Conservation (phyloP, 1,284 basidiomycete genomes). For the Leccinum fuscescens region DNA sequence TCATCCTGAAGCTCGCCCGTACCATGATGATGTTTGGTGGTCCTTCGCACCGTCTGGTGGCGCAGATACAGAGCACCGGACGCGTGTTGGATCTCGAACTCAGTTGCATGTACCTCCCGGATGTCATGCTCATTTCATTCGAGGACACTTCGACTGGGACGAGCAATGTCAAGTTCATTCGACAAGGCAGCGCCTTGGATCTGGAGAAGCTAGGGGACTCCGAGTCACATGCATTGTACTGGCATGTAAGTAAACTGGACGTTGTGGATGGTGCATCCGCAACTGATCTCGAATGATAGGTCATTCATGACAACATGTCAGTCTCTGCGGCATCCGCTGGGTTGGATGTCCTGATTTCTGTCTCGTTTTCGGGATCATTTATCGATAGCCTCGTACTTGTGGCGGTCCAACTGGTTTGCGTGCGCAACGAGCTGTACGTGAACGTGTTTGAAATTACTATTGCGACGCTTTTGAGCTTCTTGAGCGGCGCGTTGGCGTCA, state of each 20-base stretch:
- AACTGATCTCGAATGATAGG: constrained; percentile 37
- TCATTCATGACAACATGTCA: constrained; percentile 84
- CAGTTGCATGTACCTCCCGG: constrained; percentile 85
- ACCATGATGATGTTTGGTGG: constrained; percentile 96
- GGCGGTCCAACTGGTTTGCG: constrained; percentile 71
- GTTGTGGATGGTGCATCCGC: background rate
- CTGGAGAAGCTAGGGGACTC: constrained; percentile 71
- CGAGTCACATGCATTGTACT: constrained; percentile 72
- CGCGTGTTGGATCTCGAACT: constrained; percentile 83
- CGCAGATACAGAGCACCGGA: constrained; percentile 85
- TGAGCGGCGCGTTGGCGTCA: constrained; percentile 76
- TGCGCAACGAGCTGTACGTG: constrained; percentile 79
- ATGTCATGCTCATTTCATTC: constrained; percentile 80
- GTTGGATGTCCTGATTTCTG: constrained; percentile 74
- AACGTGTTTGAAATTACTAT: constrained; percentile 89
- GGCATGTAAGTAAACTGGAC: constrained; percentile 54
- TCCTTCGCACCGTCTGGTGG: constrained; percentile 85
- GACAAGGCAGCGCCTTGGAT: constrained; percentile 73
- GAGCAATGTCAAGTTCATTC: constrained; percentile 82
- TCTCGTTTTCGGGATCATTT: constrained; percentile 75
- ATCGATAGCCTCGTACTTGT: constrained; percentile 79
- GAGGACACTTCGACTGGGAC: constrained; percentile 84
- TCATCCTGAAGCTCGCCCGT: constrained; percentile 84
- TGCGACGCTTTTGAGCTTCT: constrained; percentile 77
- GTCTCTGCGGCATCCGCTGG: constrained; percentile 77